These are phyloP conservation scores for Lachnum nothofagi DNA, from an alignment of 2,329 filamentous ascomycete species.

Conservation along the genomic window DNA sequence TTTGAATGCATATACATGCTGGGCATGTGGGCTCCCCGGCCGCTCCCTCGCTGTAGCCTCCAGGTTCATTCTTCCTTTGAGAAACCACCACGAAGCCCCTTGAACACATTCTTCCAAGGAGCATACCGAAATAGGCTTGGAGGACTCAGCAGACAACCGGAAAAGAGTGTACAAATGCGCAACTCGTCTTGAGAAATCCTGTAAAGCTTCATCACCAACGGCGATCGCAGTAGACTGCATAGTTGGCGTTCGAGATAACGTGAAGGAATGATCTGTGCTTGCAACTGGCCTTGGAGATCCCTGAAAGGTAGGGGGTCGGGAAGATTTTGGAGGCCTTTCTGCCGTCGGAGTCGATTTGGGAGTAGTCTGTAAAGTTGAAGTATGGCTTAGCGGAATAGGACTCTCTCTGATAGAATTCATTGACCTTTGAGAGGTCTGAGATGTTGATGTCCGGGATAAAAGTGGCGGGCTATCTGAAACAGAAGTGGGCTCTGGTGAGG, in stretches of 20 bases:
- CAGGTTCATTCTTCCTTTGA: conserved; percentile 71
- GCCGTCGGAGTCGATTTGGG: conserved; percentile 6
- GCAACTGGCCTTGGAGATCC: conserved; percentile 1
- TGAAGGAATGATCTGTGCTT: conserved; percentile 9
- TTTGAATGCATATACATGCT: conserved; percentile 50
- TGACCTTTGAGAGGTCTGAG: neutral
- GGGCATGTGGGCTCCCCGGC: conserved; percentile 48
- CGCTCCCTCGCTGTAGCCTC: conserved; percentile 66
- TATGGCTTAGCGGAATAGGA: conserved; percentile 7
- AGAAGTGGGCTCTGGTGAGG: conserved; percentile 6
- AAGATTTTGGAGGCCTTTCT: conserved; percentile 4
- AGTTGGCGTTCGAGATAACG: conserved; percentile 11
- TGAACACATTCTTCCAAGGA: conserved; percentile 64
- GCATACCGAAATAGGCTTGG: conserved; percentile 60
- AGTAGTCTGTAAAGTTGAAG: conserved; percentile 24
- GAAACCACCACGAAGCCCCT: conserved; percentile 82
- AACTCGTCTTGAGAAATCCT: conserved; percentile 65
- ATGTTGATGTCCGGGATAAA: conserved; percentile 11
- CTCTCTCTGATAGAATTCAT: conserved; percentile 1
- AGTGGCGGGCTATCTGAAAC: conserved; percentile 9
- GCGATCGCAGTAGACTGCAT: conserved; percentile 25
- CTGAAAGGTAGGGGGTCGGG: conserved; percentile 1
- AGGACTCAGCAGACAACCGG: conserved; percentile 68
- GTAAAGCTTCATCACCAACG: conserved; percentile 55
- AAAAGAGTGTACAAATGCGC: conserved; percentile 73